These are phyloP conservation scores for Saturnispora saitoi DNA, from an alignment of 805 yeast species.

Conservation along the genomic window DNA sequence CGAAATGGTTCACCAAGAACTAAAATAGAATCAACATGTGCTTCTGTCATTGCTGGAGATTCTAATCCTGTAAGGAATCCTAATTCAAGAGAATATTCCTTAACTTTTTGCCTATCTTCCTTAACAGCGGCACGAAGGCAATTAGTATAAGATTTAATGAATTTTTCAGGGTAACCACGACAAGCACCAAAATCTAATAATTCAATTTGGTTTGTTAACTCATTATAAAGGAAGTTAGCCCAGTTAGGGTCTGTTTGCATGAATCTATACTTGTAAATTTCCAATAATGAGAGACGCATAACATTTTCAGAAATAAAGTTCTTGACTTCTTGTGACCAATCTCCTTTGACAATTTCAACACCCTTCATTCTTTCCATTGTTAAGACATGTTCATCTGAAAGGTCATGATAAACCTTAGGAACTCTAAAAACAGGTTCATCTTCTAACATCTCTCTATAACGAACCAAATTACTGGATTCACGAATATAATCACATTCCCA, in stretches of 20 bases:
- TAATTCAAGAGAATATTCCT: slow-evolving; percentile 55
- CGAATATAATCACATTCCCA: slow-evolving; percentile 97
- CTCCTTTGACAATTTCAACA: slow-evolving; percentile 66
- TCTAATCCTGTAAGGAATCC: slow-evolving; percentile 93
- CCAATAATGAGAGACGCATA: slow-evolving; percentile 79
- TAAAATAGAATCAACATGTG: slow-evolving; percentile 85
- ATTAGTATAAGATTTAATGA: slow-evolving; percentile 58
- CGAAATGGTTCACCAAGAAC: slow-evolving; percentile 91
- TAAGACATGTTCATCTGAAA: slow-evolving; percentile 74
- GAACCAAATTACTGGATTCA: slow-evolving; percentile 70
- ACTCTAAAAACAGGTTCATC: slow-evolving; percentile 63
- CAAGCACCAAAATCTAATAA: slow-evolving; percentile 94
- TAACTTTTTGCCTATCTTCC: slow-evolving; percentile 56
- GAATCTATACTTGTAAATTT: slow-evolving; percentile 74
- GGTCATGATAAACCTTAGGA: slow-evolving; percentile 69
- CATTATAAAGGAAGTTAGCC: slow-evolving; percentile 91
- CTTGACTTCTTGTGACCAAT: slow-evolving; percentile 63
- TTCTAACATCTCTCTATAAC: slow-evolving; percentile 54
- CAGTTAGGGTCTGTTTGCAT: slow-evolving; percentile 99
- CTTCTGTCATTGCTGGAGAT: slow-evolving; percentile 76
- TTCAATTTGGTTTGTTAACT: slow-evolving; percentile 63
- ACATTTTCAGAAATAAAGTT: slow-evolving; percentile 79
- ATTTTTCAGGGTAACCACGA: slow-evolving; percentile 61
- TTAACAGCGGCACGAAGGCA: slow-evolving; percentile 68
- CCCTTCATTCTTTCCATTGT: slow-evolving; percentile 91